Evolutionary conservation across 2,329 filamentous ascomycete genomes (phyloP), one percentile per base, ranked within the genome.

Genomic region (Cladorrhinum sp.): DNA sequence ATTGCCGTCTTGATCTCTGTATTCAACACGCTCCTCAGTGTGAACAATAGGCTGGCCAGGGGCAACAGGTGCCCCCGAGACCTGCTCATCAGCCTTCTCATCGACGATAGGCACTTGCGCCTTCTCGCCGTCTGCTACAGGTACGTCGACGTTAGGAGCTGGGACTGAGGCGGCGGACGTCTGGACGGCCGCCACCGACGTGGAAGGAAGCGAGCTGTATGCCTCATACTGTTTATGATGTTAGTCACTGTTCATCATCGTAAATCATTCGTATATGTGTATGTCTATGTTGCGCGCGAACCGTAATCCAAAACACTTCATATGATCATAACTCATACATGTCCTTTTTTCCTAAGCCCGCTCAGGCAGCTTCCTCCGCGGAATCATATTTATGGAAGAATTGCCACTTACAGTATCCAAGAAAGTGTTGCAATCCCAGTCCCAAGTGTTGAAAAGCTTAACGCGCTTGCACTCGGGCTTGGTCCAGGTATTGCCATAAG

Each of bases 391-490:
- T 50, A 69, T 64, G 57, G 69, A 56, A 68, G 75, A 72, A 60
- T 73, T 64, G 58, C 56, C 56, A 88, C 91, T 90, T 87, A 97
- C 93, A 73, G 86, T 87, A 66, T 88, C 87, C 69, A 89, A 81
- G 80, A 99, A 99, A 62, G 85, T 93, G 75, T 96, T 96, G 84
- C 95, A 99, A 76, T 99, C 95, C 84, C 94, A 99, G 74, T 99
- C 95, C 95, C 95, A 99, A 1, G 86, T 88, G 61, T 83, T 80
- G 72, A 98, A 88, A 12, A 99, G 80, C 81, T 98, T 98, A 64
- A 95, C 88, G 60, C 86, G 86, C 68, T 86, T 87, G 82, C 95
- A 99, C 71, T 95, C 89, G 62, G 83, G 79, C 80, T 92, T 90
- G 56, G 94, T 99, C 95, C 95, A 99, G 56, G 87, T 81, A 73